Conservation (phyloP, 140 eudicot genomes). For the Anethum foeniculum region DNA sequence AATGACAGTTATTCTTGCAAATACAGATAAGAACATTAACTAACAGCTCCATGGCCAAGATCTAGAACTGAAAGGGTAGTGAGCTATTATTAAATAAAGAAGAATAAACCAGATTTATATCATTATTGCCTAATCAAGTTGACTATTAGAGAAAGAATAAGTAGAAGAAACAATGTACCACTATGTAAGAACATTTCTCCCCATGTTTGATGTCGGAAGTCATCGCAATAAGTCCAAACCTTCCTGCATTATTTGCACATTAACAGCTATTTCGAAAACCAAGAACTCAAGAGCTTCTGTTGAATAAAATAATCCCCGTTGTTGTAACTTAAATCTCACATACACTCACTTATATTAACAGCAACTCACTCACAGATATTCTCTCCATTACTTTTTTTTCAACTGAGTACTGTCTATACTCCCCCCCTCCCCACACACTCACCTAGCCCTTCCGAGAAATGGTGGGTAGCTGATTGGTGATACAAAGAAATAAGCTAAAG, state of each 20-base stretch:
- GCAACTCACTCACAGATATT: slow-evolving; percentile 23
- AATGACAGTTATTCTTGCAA: background rate
- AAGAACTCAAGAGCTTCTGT: slow-evolving; percentile 40
- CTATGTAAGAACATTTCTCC: slow-evolving; percentile 48
- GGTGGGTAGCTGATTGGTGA: slow-evolving; percentile 21
- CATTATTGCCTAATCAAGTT: slow-evolving; percentile 23
- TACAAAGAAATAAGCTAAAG: background rate
- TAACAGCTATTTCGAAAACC: slow-evolving; percentile 63
- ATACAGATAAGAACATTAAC: background rate
- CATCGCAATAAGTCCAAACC: slow-evolving; percentile 54
- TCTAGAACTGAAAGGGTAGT: background rate
- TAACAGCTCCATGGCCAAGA: background rate
- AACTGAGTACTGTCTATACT: slow-evolving; percentile 8
- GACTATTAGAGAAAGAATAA: slow-evolving; percentile 19
- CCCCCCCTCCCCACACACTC: slow-evolving; percentile 1
- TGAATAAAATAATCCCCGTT: slow-evolving; percentile 17
- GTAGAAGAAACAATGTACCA: slow-evolving; percentile 22
- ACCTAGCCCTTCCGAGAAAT: slow-evolving; percentile 28
- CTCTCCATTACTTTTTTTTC: slow-evolving; percentile 37
- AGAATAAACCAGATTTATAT: background rate
- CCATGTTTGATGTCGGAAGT: slow-evolving; percentile 86
- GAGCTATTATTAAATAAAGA: background rate
- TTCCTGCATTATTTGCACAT: slow-evolving; percentile 28
- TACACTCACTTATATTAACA: slow-evolving; percentile 5
- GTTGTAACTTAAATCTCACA: background rate